Base-by-base conservation (phyloP, 306 rosid genomes). In the Fragaria ananassa region DNA sequence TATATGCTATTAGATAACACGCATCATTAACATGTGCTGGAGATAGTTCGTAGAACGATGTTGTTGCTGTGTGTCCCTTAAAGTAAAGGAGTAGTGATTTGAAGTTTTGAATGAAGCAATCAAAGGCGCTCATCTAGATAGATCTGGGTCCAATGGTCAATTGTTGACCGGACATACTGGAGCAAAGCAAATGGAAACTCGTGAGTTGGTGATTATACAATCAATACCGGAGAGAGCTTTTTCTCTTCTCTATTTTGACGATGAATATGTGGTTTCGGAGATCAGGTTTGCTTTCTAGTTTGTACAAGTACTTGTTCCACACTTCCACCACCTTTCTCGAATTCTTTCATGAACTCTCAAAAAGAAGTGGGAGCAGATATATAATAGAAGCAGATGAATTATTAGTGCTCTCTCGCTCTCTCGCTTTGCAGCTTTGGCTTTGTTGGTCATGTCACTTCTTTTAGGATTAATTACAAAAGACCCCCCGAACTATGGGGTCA, bases 361-460 rank as follows among this genome's bases (percentile, higher is more conserved):
- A 81, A 81, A 67, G 19, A 31, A 31, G 37, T 60, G 41, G 57
- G 45, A 74, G 60, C 35, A 62, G 62, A 45, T 31, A 45, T 21
- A 56, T 6, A 51, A 56, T 51, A 51, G 35, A 74, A 42, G 46
- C 74, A 45, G 76, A 69, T 27, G 64, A 70, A 35, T 29, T 21
- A 73, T 12, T 23, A 62, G 81, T 29, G 61, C 2, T 62, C 50
- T 74, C 64, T 63, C 4, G 61, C 2, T 62, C 50, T 74, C 64
- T 63, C 4, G 42, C 68, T 62, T 34, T 31, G 68, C 42, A 14
- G 84, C 29, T 68, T 82, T 72, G 85, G 85, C 66, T 60, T 25
- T 69, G 19, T 81, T 78, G 79, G 85, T 85, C 85, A 83, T 81
- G 74, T 87, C 88, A 74, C 96, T 84, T 84, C 93, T 91, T 89